A percentile compares a stretch with the other conserved stretches of the same genome.
Conservation (phyloP, 192 early-diverging fungal genomes). For the Glomus cerebriforme region DNA sequence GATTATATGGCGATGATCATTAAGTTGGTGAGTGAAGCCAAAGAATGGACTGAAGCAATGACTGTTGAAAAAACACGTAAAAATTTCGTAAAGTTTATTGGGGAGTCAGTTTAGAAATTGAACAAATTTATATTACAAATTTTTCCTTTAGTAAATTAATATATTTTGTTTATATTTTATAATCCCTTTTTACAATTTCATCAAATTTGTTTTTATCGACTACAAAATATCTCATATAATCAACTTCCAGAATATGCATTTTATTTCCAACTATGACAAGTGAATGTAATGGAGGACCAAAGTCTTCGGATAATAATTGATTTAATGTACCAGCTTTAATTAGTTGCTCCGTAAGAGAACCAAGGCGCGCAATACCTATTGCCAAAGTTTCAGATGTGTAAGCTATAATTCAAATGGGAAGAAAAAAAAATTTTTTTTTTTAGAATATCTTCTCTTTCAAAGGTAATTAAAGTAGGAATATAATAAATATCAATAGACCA, state of each 20-base stretch:
- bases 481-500: conserved; percentile 34
- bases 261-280: conserved; percentile 84
- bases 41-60: conserved; percentile 58
- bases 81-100: conserved; percentile 53
- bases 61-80: conserved; percentile 46
- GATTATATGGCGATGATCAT: conserved; percentile 54
- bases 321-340: conserved; percentile 86
- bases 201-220: conserved; percentile 66
- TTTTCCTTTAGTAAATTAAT: no score
- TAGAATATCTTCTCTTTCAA: conserved; percentile 7
- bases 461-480: not conserved
- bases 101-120: not conserved
- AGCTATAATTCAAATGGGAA: conserved; percentile 42
- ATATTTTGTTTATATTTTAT: conserved; percentile 38
- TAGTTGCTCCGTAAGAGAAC: conserved; percentile 72
- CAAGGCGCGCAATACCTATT: conserved; percentile 91
- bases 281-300: conserved; percentile 94
- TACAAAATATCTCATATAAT: conserved; percentile 80
- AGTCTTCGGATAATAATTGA: conserved; percentile 83
- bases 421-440: not conserved
- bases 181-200: conserved; percentile 65
- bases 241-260: conserved; percentile 93
- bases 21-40: conserved; percentile 56
- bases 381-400: conserved; percentile 81
- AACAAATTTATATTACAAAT: no score